These are phyloP conservation scores for Oldenlandia corymbosa DNA, from an alignment of 257 asterid genomes.

Conservation along the genomic window DNA sequence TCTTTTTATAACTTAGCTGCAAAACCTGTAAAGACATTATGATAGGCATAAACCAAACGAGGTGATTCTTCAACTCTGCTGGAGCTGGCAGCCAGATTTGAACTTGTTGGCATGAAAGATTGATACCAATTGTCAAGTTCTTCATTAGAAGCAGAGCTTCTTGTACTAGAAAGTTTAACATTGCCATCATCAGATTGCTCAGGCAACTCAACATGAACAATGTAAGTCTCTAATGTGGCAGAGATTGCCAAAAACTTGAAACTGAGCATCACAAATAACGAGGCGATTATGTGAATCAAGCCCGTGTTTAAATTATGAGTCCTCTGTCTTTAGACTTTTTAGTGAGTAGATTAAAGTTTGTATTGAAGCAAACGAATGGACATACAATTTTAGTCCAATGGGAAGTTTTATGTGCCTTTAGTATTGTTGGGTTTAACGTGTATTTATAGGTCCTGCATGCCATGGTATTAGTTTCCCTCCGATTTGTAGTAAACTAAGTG, in stretches of 20 bases:
- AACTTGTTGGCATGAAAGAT: constrained; percentile 1
- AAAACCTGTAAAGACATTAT: neutral
- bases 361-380: too few species aligned
- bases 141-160: neutral
- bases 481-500: too few species aligned
- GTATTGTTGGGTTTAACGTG: too few species aligned
- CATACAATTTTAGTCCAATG: too few species aligned
- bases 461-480: too few species aligned
- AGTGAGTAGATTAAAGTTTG: too few species aligned
- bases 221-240: constrained; percentile 9
- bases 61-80: neutral
- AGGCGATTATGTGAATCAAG: too few species aligned
- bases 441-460: too few species aligned
- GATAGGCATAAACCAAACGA: neutral
- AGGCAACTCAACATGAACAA: constrained; percentile 13
- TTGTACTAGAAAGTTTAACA: neutral
- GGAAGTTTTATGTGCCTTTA: too few species aligned
- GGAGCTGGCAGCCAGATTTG: neutral
- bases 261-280: too few species aligned
- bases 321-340: too few species aligned
- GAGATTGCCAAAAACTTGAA: neutral
- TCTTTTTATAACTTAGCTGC: neutral
- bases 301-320: too few species aligned
- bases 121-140: constrained; percentile 11
- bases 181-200: neutral